Evolutionary conservation across 768 basidiomycete species (phyloP), one percentile per base, ranked within the genome.

Genomic region (Lentinula sp.): DNA sequence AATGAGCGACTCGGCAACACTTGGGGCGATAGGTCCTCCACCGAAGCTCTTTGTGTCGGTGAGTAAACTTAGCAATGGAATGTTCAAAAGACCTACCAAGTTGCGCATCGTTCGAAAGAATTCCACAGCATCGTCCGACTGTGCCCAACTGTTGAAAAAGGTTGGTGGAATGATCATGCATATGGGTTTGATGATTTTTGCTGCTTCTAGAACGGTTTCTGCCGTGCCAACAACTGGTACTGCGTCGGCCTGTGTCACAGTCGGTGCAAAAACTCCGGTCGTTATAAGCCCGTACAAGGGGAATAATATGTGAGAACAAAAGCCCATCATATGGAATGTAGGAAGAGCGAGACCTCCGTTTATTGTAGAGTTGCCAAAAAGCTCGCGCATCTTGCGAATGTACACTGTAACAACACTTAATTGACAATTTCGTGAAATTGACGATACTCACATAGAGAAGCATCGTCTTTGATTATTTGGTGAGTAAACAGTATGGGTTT

Each of bases 401-500:
- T 56, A 45, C 20, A 48, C 61, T 46, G 23, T 8, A 35, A 35
- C 16, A n/a, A 18, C 39, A 37, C 23, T 37, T 13, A n/a, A 20
- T 10, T 28, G 35, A 13, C 42, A n/a, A 10, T 35, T 12, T 15
- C 2, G 12, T n/a, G 18, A 59, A 37, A 9, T 36, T 16, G 18
- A 35, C n/a, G 16, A 12, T 8, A 66, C 73, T 57, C 41, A 74
- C 72, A 59, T 4, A 61, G 58, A n/a, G 52, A 48, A 35, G 64
- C 66, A 62, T 62, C 68, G 33, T 68, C 65, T 7, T 69, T 56
- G 4, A 56, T 56, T 10, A 60, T 65, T 10, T 61, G 16, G 28
- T 68, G 54, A 9, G 64, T 70, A 15, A 66, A 61, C 5, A 66
- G 60, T 45, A 74, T 71, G 1, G 72, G 59, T 51, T 72, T 74